Evolutionary conservation across 75 land plant genomes (phyloP).

Genomic region (Adiantum capillusveneris): DNA sequence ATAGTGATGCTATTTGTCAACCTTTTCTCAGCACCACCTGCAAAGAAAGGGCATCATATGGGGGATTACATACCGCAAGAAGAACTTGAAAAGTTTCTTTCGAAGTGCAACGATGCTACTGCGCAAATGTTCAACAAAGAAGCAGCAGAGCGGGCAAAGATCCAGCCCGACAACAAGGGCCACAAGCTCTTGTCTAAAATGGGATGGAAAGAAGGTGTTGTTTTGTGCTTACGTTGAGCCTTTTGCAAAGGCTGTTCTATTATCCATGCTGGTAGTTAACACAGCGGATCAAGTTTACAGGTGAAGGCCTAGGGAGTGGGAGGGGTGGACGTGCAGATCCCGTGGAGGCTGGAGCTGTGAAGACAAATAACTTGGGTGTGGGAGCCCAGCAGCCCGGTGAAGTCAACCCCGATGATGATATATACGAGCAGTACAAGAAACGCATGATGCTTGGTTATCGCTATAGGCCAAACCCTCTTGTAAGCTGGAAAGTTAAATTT

Average conservation of each 20-base stretch:
- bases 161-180: constrained; percentile 98
- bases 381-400: constrained; percentile 94
- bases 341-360: constrained; percentile 83
- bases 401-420: constrained; percentile 93
- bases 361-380: constrained; percentile 77
- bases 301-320: constrained; percentile 98
- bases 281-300: constrained; percentile 31
- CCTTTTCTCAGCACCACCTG: constrained; percentile 16
- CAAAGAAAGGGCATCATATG: constrained; percentile 95
- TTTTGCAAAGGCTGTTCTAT: too few species aligned
- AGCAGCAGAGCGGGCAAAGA: constrained; percentile 75
- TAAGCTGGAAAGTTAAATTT: constrained; percentile 15
- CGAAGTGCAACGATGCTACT: constrained; percentile 82
- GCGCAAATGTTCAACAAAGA: constrained; percentile 63
- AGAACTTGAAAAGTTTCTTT: constrained; percentile 88
- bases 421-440: constrained; percentile 99
- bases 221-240: background rate
- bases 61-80: constrained; percentile 97
- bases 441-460: constrained; percentile 99
- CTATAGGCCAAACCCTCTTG: constrained; percentile 94
- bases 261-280: too few species aligned
- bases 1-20: too few species aligned
- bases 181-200: constrained; percentile 93
- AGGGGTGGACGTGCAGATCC: constrained; percentile 87
- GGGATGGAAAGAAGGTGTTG: constrained; percentile 99